phyloP scores from a whole-genome alignment of 768 basidiomycete genomes.

The Phylloporus arenicola region DNA sequence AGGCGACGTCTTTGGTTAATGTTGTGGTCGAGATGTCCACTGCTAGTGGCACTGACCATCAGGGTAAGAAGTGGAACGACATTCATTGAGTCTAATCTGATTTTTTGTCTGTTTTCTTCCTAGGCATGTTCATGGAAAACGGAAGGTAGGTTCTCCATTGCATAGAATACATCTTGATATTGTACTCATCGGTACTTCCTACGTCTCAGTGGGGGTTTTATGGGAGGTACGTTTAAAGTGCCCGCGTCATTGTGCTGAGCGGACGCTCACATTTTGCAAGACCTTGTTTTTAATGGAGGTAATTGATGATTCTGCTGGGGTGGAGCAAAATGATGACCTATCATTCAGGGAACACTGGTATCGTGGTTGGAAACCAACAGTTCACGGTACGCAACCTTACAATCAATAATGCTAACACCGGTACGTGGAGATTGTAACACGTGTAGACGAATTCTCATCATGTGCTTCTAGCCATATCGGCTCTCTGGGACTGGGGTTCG shows the following conservation, averaged over 20 bases:
- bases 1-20: slow-evolving; percentile 63
- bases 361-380: slow-evolving; percentile 77
- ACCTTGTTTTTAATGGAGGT: slow-evolving; percentile 43
- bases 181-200: background rate
- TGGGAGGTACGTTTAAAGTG: slow-evolving; percentile 44
- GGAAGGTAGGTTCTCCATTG: slow-evolving; percentile 37
- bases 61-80: slow-evolving; percentile 39
- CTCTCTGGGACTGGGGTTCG: slow-evolving; percentile 41
- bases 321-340: background rate
- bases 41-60: slow-evolving; percentile 53
- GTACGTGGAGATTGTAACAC: slow-evolving; percentile 14
- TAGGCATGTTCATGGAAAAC: slow-evolving; percentile 70
- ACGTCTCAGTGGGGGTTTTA: slow-evolving; percentile 37
- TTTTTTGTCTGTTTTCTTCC: background rate
- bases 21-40: slow-evolving; percentile 68
- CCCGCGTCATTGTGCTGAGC: background rate
- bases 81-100: background rate
- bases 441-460: background rate
- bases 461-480: slow-evolving; percentile 17
- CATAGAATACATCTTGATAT: background rate
- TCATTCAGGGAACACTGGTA: slow-evolving; percentile 44
- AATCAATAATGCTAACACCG: slow-evolving; percentile 40
- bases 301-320: background rate
- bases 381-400: slow-evolving; percentile 64
- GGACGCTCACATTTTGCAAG: slow-evolving; percentile 11